Conservation (phyloP, 768 basidiomycete genomes). For the Ephemerocybe angulata region DNA sequence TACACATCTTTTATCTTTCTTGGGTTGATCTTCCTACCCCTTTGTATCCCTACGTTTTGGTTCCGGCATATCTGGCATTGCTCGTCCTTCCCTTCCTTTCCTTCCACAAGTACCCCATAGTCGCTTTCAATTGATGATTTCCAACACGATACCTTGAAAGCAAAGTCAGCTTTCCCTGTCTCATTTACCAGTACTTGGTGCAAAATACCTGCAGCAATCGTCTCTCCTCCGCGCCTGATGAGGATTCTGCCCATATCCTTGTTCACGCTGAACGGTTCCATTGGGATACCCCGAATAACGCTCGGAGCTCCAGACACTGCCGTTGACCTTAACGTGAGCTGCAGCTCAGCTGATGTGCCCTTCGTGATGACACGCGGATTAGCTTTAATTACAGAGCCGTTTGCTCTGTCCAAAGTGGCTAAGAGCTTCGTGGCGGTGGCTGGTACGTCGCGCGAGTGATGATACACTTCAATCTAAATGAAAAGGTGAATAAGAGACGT, state of each 20-base stretch:
- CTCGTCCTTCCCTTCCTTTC: neutral
- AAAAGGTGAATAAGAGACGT: neutral
- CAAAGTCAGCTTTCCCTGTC: neutral
- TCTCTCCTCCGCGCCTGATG: constrained; percentile 86
- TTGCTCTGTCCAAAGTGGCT: constrained; percentile 73
- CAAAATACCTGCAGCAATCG: constrained; percentile 91
- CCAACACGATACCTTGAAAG: constrained; percentile 40
- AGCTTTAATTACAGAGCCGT: constrained; percentile 66
- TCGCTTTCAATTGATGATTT: constrained; percentile 23
- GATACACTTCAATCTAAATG: constrained; percentile 82
- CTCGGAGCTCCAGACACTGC: constrained; percentile 45
- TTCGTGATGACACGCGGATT: constrained; percentile 84
- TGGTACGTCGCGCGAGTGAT: constrained; percentile 90
- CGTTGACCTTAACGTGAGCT: constrained; percentile 67
- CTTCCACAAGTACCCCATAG: neutral
- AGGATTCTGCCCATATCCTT: constrained; percentile 96
- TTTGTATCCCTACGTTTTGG: neutral
- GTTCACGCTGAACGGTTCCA: constrained; percentile 83
- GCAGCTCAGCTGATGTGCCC: constrained; percentile 78
- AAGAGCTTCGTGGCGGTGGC: constrained; percentile 81
- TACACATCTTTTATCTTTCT: neutral
- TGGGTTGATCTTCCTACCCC: neutral
- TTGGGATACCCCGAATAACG: constrained; percentile 60
- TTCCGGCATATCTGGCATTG: neutral
- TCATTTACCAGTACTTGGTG: no score